Percentiles rank a stretch among this genome's conserved stretches.
phyloP scores from a whole-genome alignment of 2,329 filamentous ascomycete species.

The Pseudocercospora fuligena region DNA sequence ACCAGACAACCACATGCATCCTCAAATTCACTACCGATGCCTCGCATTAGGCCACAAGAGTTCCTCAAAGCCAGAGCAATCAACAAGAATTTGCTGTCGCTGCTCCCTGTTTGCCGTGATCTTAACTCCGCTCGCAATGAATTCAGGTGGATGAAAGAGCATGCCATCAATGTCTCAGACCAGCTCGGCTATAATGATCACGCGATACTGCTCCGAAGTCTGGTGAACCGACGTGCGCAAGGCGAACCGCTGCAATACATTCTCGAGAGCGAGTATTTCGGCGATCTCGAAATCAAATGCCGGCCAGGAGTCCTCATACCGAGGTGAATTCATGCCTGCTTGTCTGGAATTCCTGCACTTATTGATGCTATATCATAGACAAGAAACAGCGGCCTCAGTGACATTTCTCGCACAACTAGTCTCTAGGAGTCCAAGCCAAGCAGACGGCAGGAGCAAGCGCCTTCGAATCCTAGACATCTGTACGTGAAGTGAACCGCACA shows the following conservation, averaged over 20 bases:
- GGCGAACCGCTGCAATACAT: conserved; percentile 89
- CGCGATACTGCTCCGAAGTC: conserved; percentile 34
- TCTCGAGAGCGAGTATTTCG: conserved; percentile 86
- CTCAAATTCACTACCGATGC: conserved; percentile 29
- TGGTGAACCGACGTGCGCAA: conserved; percentile 48
- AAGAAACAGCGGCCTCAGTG: conserved; percentile 52
- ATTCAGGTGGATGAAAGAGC: conserved; percentile 72
- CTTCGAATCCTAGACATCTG: conserved; percentile 82
- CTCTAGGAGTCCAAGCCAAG: conserved; percentile 15
- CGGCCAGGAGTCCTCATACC: conserved; percentile 82
- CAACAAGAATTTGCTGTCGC: conserved; percentile 55
- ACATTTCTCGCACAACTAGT: conserved; percentile 41
- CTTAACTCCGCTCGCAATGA: conserved; percentile 69
- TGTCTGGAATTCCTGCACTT: conserved; percentile 17
- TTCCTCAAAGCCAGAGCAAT: conserved; percentile 34
- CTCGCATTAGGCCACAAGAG: conserved; percentile 37
- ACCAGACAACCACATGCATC: not conserved
- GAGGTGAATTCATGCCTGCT: conserved; percentile 52
- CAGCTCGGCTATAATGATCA: conserved; percentile 32
- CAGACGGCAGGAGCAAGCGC: conserved; percentile 5
- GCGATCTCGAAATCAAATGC: conserved; percentile 77
- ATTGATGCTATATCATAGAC: conserved; percentile 39
- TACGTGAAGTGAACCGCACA: conserved; percentile 42
- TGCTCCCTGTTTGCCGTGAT: conserved; percentile 69
- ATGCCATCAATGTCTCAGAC: conserved; percentile 45